Evolutionary conservation across 192 early-diverging fungal species (phyloP).

Genomic region (Coemansia sp.): DNA sequence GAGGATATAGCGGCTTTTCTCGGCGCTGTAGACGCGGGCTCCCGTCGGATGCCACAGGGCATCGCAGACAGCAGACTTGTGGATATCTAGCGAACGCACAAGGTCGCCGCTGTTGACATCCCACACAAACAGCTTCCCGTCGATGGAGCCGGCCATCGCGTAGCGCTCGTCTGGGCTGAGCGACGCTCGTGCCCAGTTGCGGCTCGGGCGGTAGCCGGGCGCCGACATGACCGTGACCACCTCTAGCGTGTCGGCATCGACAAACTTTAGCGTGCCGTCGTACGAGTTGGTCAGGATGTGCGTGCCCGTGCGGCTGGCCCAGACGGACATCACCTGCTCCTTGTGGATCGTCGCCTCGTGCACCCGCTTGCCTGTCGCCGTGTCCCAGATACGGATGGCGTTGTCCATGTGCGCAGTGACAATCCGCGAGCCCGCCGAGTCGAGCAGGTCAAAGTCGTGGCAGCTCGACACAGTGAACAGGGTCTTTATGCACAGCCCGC

Average conservation of each 20-base stretch:
- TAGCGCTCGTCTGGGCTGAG: constrained; percentile 80
- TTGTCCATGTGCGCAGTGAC: constrained; percentile 93
- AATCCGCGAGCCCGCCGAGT: constrained; percentile 70
- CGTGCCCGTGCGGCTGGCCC: constrained; percentile 52
- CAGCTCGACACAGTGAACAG: constrained; percentile 93
- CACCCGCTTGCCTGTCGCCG: constrained; percentile 68
- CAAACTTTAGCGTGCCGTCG: constrained; percentile 83
- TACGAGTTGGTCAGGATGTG: constrained; percentile 87
- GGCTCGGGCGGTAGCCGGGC: constrained; percentile 70
- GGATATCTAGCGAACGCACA: constrained; percentile 62
- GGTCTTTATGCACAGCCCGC: constrained; percentile 84
- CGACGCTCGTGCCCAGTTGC: constrained; percentile 82
- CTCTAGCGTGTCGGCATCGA: constrained; percentile 76
- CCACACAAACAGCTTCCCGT: constrained; percentile 81
- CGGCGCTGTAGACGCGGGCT: constrained; percentile 62
- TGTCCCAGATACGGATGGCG: constrained; percentile 89
- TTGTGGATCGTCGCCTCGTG: constrained; percentile 83
- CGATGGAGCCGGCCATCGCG: constrained; percentile 74
- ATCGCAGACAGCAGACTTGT: constrained; percentile 67
- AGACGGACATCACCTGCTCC: constrained; percentile 84
- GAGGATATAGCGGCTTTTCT: constrained; percentile 49
- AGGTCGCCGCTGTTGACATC: constrained; percentile 60
- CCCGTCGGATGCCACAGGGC: constrained; percentile 61
- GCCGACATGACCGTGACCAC: constrained; percentile 55
- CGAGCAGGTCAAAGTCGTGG: constrained; percentile 80